Percentiles rank a stretch among this genome's conserved stretches.
Evolutionary conservation across 805 yeast species (phyloP).

Genomic region (Teunomyces panamensis): DNA sequence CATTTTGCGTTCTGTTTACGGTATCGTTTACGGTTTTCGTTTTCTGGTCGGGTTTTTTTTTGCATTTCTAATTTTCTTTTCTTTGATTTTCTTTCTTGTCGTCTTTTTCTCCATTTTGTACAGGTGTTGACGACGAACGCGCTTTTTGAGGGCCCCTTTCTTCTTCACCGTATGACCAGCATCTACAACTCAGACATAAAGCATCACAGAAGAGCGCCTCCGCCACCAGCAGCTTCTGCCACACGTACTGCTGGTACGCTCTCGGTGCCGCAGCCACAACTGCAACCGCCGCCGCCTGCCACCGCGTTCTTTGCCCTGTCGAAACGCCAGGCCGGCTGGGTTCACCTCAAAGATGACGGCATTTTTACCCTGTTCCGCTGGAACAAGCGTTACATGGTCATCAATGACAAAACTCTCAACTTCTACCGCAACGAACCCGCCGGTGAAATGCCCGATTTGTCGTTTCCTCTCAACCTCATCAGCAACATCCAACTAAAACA

Average conservation of each 20-base stretch:
- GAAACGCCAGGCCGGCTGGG: constrained; percentile 70
- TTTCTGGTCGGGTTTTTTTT: neutral
- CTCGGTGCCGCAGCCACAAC: neutral
- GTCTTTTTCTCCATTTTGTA: neutral
- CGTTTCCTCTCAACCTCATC: constrained; percentile 38
- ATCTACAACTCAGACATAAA: constrained; percentile 41
- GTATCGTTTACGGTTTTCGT: neutral
- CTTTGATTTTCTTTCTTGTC: neutral
- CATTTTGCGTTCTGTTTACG: no score
- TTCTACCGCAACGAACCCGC: constrained; percentile 66
- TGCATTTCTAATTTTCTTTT: neutral
- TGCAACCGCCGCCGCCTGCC: neutral
- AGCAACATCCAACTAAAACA: constrained; percentile 59
- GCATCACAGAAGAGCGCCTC: constrained; percentile 44
- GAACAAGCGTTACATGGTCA: constrained; percentile 82
- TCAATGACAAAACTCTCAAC: constrained; percentile 71
- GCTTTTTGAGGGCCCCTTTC: neutral
- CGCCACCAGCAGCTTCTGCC: constrained; percentile 25
- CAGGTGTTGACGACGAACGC: neutral
- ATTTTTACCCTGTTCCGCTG: constrained; percentile 77
- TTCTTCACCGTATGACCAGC: constrained; percentile 26
- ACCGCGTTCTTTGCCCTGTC: neutral
- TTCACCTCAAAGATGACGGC: constrained; percentile 89
- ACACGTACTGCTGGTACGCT: neutral
- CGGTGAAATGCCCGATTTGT: constrained; percentile 31